A percentile compares a stretch with the other conserved stretches of the same genome.
Evolutionary conservation across 2,329 filamentous ascomycete species (phyloP).

Genomic region (Pseudocercospora fijiensis): DNA sequence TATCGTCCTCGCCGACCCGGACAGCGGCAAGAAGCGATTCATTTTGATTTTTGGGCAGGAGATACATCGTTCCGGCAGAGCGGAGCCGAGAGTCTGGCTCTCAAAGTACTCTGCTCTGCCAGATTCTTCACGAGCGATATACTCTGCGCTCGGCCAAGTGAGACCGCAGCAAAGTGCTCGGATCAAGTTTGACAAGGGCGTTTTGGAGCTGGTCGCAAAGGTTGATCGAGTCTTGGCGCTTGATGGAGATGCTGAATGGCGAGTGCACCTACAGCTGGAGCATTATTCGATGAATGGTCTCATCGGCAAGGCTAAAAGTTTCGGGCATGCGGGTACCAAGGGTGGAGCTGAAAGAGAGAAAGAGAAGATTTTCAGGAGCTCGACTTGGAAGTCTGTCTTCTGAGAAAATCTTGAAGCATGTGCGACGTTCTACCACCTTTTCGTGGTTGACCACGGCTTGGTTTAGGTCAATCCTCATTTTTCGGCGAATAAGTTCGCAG

Average conservation of each 20-base stretch:
- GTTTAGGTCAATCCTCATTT: background rate
- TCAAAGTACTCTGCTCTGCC: constrained; percentile 10
- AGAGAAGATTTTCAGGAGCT: background rate
- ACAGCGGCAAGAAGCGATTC: constrained; percentile 22
- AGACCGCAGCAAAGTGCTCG: constrained; percentile 6
- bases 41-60: constrained; percentile 21
- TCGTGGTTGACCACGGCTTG: background rate
- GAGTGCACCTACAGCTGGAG: constrained; percentile 20
- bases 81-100: constrained; percentile 21
- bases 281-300: constrained; percentile 19
- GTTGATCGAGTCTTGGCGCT: constrained; percentile 13
- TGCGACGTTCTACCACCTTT: background rate
- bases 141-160: constrained; percentile 4
- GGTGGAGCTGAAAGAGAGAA: constrained; percentile 10
- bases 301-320: constrained; percentile 8
- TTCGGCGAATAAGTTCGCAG: background rate
- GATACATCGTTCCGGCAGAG: constrained; percentile 13
- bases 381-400: background rate
- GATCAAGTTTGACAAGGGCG: constrained; percentile 24
- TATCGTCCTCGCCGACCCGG: constrained; percentile 20
- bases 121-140: constrained; percentile 2
- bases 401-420: background rate
- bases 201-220: constrained; percentile 17
- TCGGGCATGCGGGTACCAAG: constrained; percentile 22
- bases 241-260: constrained; percentile 22